Conservation (phyloP, 1,284 basidiomycete genomes). For the Agroathelia rolfsii region DNA sequence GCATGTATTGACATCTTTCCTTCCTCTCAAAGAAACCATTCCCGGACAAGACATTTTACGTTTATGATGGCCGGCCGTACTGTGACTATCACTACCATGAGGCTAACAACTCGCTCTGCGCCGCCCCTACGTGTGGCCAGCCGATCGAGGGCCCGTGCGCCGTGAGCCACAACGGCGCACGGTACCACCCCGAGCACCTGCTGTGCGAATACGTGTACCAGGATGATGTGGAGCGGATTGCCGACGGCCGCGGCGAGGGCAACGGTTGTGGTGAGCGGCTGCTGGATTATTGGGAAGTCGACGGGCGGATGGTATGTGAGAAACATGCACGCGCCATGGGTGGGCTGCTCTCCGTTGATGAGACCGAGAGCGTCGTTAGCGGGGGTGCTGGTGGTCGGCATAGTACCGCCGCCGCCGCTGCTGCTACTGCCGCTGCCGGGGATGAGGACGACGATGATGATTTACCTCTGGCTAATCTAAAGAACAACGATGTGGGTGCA, state of each 20-base stretch:
- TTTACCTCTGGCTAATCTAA: too few relatives aligned
- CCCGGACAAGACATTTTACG: slow-evolving; percentile 82
- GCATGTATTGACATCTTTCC: too few relatives aligned
- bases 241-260: too few relatives aligned
- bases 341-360: slow-evolving; percentile 11
- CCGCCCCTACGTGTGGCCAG: slow-evolving; percentile 65
- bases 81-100: slow-evolving; percentile 89
- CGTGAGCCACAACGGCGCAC: slow-evolving; percentile 63
- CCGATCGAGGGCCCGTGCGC: slow-evolving; percentile 89
- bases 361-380: slow-evolving; percentile 13
- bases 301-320: slow-evolving; percentile 75
- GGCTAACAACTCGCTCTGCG: slow-evolving; percentile 78
- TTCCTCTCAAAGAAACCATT: slow-evolving; percentile 58
- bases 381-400: slow-evolving; percentile 8
- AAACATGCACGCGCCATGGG: slow-evolving; percentile 41
- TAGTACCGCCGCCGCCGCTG: too few relatives aligned
- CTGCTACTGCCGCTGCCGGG: too few relatives aligned
- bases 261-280: slow-evolving; percentile 54
- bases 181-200: slow-evolving; percentile 82
- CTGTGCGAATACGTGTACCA: slow-evolving; percentile 59
- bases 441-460: slow-evolving; percentile 24
- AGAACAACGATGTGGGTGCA: slow-evolving; percentile 20
- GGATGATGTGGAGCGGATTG: too few relatives aligned
- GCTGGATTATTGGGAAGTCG: slow-evolving; percentile 81
- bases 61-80: slow-evolving; percentile 76